Conservation (phyloP, 768 basidiomycete genomes). For the Russula virescens region DNA sequence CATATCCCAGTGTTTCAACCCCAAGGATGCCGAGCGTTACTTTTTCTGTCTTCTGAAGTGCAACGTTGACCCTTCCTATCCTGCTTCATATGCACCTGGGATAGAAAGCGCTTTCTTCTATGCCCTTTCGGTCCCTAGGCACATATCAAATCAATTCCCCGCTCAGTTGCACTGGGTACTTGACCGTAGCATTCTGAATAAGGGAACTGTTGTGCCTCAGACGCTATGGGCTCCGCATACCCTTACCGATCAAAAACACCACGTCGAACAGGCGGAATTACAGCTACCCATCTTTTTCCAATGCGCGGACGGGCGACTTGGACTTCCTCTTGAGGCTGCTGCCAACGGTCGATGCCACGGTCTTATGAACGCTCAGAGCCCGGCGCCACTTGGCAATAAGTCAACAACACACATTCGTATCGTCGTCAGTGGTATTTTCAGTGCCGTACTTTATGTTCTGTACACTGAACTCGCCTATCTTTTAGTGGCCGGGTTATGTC, state of each 20-base stretch:
- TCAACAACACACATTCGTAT: conserved; percentile 12
- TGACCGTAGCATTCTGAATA: background rate
- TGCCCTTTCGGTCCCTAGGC: background rate
- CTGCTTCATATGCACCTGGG: background rate
- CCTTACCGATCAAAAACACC: background rate
- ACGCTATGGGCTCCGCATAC: conserved; percentile 4
- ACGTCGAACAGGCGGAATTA: conserved; percentile 7
- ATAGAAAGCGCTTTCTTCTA: background rate
- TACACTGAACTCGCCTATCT: background rate
- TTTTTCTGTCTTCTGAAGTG: background rate
- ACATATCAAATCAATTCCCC: background rate
- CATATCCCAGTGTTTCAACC: background rate
- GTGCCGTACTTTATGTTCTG: background rate
- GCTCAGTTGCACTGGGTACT: background rate
- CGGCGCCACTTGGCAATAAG: background rate
- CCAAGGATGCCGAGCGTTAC: background rate
- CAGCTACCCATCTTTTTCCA: conserved; percentile 16
- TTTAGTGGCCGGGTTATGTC: conserved; percentile 12
- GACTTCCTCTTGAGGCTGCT: conserved; percentile 9
- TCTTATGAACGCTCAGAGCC: background rate
- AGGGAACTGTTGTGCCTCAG: conserved; percentile 16
- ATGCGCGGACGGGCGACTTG: background rate
- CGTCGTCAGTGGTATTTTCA: background rate
- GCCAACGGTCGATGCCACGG: background rate
- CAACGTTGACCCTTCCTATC: background rate